These are phyloP conservation scores for Aegle marmelos DNA, from an alignment of 345 rosid species.

Conservation along the genomic window DNA sequence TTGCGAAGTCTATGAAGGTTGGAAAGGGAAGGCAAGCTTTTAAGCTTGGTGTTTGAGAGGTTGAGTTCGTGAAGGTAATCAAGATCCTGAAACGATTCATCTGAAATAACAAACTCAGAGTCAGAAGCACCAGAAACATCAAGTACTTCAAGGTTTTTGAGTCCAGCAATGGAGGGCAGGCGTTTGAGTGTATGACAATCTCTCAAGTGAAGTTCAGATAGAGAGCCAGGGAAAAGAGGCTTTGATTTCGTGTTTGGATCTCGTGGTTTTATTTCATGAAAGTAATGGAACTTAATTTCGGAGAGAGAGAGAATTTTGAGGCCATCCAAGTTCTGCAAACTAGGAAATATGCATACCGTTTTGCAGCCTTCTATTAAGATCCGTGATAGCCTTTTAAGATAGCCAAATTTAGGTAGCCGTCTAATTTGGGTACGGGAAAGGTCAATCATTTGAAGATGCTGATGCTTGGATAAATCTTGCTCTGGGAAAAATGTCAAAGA, in stretches of 20 bases:
- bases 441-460: slow-evolving; percentile 40
- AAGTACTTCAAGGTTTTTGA: slow-evolving; percentile 36
- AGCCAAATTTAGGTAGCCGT: slow-evolving; percentile 39
- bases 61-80: slow-evolving; percentile 27
- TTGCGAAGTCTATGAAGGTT: slow-evolving; percentile 15
- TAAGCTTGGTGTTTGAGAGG: slow-evolving; percentile 34
- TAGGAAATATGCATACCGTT: slow-evolving; percentile 22
- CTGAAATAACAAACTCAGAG: slow-evolving; percentile 8
- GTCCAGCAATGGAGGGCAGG: slow-evolving; percentile 20
- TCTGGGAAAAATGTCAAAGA: slow-evolving; percentile 28
- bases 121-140: slow-evolving; percentile 39
- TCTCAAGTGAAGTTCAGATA: slow-evolving; percentile 31
- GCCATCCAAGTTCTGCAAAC: slow-evolving; percentile 18
- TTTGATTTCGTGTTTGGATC: background rate
- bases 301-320: slow-evolving; percentile 50
- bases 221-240: slow-evolving; percentile 24
- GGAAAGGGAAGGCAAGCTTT: slow-evolving; percentile 17
- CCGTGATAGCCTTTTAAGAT: slow-evolving; percentile 17
- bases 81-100: slow-evolving; percentile 25
- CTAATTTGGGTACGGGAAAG: slow-evolving; percentile 42
- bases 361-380: slow-evolving; percentile 27
- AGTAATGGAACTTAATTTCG: slow-evolving; percentile 5
- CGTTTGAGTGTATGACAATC: slow-evolving; percentile 15
- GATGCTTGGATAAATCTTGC: slow-evolving; percentile 21
- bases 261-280: background rate